Conservation (phyloP, 140 eudicot species). For the Stevia rebaudiana region DNA sequence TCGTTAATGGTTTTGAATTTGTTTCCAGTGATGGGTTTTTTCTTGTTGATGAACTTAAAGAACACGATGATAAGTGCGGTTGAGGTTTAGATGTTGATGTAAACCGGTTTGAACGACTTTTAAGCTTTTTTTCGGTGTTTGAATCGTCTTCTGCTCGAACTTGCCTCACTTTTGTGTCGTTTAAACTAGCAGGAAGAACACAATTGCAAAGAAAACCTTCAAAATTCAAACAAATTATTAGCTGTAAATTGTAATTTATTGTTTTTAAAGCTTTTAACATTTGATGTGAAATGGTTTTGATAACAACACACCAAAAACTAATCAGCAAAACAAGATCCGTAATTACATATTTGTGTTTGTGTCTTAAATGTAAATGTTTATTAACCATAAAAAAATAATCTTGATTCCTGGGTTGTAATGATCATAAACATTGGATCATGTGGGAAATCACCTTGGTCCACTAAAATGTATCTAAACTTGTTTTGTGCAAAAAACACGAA, state of each 20-base stretch:
- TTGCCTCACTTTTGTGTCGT: constrained; percentile 62
- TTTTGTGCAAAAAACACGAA: constrained; percentile 17
- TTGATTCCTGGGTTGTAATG: constrained; percentile 23
- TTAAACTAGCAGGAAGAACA: constrained; percentile 73
- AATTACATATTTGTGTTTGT: constrained; percentile 20
- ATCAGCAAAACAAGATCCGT: constrained; percentile 35
- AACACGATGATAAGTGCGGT: constrained; percentile 23
- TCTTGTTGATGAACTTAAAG: constrained; percentile 35
- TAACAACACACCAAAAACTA: constrained; percentile 16
- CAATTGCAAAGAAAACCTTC: constrained; percentile 80
- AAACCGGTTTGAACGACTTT: constrained; percentile 62
- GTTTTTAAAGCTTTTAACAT: not conserved
- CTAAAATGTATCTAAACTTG: constrained; percentile 18
- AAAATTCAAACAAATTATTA: constrained; percentile 17
- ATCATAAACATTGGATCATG: constrained; percentile 34
- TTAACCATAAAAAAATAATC: constrained; percentile 26
- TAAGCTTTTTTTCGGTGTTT: constrained; percentile 47
- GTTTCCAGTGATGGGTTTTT: constrained; percentile 13
- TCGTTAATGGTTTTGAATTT: constrained; percentile 11
- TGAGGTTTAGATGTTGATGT: constrained; percentile 40
- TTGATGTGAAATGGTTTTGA: constrained; percentile 5
- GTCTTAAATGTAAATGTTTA: constrained; percentile 19
- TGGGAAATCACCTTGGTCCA: constrained; percentile 28
- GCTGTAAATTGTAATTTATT: no score
- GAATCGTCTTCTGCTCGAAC: constrained; percentile 49